These are phyloP conservation scores for Lantana camara DNA, from an alignment of 257 asterid species.

Conservation along the genomic window DNA sequence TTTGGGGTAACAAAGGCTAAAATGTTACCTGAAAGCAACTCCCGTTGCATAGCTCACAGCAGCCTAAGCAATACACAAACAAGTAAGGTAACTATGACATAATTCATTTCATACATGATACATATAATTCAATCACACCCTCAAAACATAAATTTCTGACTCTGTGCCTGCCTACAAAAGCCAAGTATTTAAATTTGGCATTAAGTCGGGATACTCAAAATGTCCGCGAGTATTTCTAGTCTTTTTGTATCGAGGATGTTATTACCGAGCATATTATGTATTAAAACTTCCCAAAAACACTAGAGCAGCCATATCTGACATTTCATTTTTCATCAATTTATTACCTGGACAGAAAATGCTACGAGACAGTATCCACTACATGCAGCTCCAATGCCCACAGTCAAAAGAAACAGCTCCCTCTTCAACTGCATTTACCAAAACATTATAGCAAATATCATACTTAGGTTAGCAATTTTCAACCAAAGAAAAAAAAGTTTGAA, in stretches of 20 bases:
- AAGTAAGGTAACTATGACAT: not conserved
- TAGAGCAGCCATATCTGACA: too few relatives aligned
- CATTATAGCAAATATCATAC: constrained; percentile 33
- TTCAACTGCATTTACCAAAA: constrained; percentile 72
- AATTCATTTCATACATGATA: too few relatives aligned
- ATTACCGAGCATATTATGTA: too few relatives aligned
- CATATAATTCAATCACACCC: too few relatives aligned
- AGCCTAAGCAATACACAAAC: constrained; percentile 45
- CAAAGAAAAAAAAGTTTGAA: not conserved
- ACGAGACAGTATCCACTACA: constrained; percentile 90
- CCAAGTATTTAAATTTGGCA: too few relatives aligned
- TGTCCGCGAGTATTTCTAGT: not conserved
- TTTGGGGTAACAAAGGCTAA: constrained; percentile 10
- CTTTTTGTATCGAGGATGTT: not conserved
- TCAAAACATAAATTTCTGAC: too few relatives aligned
- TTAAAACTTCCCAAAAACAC: too few relatives aligned
- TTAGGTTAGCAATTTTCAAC: constrained; percentile 4
- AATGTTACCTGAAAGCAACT: constrained; percentile 48
- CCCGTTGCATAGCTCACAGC: constrained; percentile 64
- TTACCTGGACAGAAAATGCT: constrained; percentile 84
- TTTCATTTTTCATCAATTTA: too few relatives aligned
- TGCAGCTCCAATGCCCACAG: constrained; percentile 82
- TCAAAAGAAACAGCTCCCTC: constrained; percentile 80
- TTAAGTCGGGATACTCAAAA: too few relatives aligned
- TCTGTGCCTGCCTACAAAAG: too few relatives aligned